phyloP scores from a whole-genome alignment of 768 basidiomycete genomes.

The Cantharellus anzutake region DNA sequence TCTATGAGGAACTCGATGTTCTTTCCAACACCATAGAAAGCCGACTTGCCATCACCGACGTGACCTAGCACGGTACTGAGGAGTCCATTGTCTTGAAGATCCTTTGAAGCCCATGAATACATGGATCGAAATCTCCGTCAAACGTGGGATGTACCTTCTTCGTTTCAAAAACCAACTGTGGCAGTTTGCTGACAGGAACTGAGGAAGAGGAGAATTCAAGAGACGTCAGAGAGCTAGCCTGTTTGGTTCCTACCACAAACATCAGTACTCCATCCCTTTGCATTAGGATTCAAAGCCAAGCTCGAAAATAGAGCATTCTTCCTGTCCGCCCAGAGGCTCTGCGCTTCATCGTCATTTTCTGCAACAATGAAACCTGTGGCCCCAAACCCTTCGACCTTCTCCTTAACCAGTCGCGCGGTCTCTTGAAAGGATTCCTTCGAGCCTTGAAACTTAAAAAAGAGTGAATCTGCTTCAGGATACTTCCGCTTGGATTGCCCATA shows the following conservation, averaged over 20 bases:
- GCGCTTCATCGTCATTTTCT: constrained; percentile 51
- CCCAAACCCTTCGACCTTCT: constrained; percentile 47
- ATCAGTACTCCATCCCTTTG: constrained; percentile 70
- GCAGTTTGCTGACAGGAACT: constrained; percentile 50
- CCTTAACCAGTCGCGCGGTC: constrained; percentile 37
- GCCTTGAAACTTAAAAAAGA: constrained; percentile 89
- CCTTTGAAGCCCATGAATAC: constrained; percentile 37
- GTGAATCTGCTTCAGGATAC: constrained; percentile 54
- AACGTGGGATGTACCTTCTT: not conserved
- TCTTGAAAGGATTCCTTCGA: constrained; percentile 36
- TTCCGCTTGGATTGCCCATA: constrained; percentile 35
- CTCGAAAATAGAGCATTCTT: constrained; percentile 68
- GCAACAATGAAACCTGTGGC: constrained; percentile 56
- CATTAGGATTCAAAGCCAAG: constrained; percentile 40
- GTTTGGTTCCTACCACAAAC: constrained; percentile 42
- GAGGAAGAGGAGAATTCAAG: constrained; percentile 16
- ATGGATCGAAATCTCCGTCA: too few species aligned
- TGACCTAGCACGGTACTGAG: constrained; percentile 65
- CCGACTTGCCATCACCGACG: constrained; percentile 49
- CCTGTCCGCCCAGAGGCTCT: constrained; percentile 64
- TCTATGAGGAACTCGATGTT: not conserved
- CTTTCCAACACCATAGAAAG: not conserved
- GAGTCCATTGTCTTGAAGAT: constrained; percentile 38
- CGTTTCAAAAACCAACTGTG: constrained; percentile 31
- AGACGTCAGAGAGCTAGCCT: not conserved